Evolutionary conservation across 257 asterid genomes (phyloP).

Genomic region (Gentiana straminea): DNA sequence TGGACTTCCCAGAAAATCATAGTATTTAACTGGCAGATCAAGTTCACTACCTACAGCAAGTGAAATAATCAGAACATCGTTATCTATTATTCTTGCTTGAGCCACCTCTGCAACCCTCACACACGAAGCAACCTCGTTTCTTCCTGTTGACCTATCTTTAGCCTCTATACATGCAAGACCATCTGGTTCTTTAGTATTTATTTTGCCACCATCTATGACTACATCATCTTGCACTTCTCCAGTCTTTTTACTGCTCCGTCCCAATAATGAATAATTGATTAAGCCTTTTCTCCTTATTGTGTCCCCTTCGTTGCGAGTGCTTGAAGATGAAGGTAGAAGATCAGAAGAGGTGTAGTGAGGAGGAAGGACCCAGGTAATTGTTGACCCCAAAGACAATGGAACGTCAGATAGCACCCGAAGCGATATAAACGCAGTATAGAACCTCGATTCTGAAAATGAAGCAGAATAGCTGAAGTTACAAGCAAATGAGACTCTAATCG

Average conservation of each 20-base stretch:
- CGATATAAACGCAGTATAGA: conserved; percentile 50
- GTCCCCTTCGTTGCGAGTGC: conserved; percentile 33
- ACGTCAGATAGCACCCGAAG: conserved; percentile 64
- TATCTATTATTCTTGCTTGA: conserved; percentile 48
- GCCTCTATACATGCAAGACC: conserved; percentile 75
- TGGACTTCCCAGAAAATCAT: conserved; percentile 62
- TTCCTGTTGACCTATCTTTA: conserved; percentile 60
- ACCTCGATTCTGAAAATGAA: conserved; percentile 33
- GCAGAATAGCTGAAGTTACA: conserved; percentile 44
- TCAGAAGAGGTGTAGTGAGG: conserved; percentile 62
- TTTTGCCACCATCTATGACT: conserved; percentile 55
- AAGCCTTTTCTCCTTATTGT: conserved; percentile 36
- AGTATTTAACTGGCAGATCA: conserved; percentile 50
- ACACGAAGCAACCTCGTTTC: conserved; percentile 79
- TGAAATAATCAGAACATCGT: conserved; percentile 37
- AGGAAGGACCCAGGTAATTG: conserved; percentile 83
- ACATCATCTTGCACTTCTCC: conserved; percentile 36
- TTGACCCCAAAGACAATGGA: conserved; percentile 74
- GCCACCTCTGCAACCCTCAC: conserved; percentile 75
- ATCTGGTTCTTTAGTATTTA: conserved; percentile 46
- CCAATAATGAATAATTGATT: conserved; percentile 57
- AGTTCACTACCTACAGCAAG: conserved; percentile 58
- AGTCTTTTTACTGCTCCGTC: conserved; percentile 26
- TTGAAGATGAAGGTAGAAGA: conserved; percentile 55
- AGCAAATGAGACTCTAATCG: conserved; percentile 55